A percentile compares a stretch with the other conserved stretches of the same genome.
phyloP scores from a whole-genome alignment of 805 yeast genomes.

The Metschnikowia rubicola region DNA sequence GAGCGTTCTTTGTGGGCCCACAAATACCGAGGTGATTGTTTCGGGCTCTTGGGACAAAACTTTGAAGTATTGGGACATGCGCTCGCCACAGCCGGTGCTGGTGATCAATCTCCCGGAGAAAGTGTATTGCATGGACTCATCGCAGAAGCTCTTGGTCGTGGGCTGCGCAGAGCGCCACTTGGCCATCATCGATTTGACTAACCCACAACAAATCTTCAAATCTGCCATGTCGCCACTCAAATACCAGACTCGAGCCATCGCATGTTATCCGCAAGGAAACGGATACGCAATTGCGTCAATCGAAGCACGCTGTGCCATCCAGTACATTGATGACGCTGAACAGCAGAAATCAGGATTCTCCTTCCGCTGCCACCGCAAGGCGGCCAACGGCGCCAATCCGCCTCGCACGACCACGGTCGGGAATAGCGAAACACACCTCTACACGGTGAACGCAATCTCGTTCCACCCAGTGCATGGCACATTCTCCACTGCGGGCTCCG shows the following conservation, averaged over 20 bases:
- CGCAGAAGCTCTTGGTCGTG: slow-evolving; percentile 80
- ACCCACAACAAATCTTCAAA: slow-evolving; percentile 80
- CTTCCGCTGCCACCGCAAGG: slow-evolving; percentile 90
- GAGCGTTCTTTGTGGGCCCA: slow-evolving; percentile 80
- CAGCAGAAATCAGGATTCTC: slow-evolving; percentile 75
- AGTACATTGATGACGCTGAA: slow-evolving; percentile 80
- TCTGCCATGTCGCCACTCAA: slow-evolving; percentile 73
- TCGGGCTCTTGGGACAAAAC: slow-evolving; percentile 98
- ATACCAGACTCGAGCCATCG: slow-evolving; percentile 79
- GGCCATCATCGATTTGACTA: slow-evolving; percentile 69
- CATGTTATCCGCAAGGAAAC: slow-evolving; percentile 87
- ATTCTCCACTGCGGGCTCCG: slow-evolving; percentile 90
- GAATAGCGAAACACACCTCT: slow-evolving; percentile 57
- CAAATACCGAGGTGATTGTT: slow-evolving; percentile 76
- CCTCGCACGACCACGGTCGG: slow-evolving; percentile 24
- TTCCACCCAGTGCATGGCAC: slow-evolving; percentile 92
- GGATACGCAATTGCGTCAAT: slow-evolving; percentile 92
- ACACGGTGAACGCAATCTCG: slow-evolving; percentile 72
- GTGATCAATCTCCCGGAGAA: slow-evolving; percentile 85
- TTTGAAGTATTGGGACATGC: slow-evolving; percentile 89
- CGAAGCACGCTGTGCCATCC: slow-evolving; percentile 95
- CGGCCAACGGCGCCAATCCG: slow-evolving; percentile 36
- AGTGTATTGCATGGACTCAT: slow-evolving; percentile 83
- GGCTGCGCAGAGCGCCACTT: slow-evolving; percentile 91
- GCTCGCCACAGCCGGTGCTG: slow-evolving; percentile 77